These are phyloP conservation scores for Populus ilicifolia DNA, from an alignment of 345 rosid species.

Conservation along the genomic window DNA sequence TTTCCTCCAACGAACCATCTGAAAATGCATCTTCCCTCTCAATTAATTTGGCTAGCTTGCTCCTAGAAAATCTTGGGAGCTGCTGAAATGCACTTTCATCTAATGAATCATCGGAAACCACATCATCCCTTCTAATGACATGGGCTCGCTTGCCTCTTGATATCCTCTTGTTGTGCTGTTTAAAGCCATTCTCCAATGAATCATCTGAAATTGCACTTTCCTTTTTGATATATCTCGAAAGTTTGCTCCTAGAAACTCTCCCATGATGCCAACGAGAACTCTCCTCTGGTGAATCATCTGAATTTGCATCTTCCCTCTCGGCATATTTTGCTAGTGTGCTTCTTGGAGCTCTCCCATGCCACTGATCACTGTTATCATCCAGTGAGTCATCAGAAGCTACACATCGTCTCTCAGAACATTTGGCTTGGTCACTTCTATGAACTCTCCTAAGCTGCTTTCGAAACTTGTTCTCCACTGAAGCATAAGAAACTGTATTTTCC, in stretches of 20 bases:
- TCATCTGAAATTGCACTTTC: slow-evolving; percentile 32
- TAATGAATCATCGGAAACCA: slow-evolving; percentile 33
- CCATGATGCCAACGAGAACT: slow-evolving; percentile 11
- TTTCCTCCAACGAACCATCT: slow-evolving; percentile 26
- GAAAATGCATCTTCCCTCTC: slow-evolving; percentile 22
- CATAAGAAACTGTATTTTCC: slow-evolving; percentile 48
- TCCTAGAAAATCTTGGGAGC: slow-evolving; percentile 21
- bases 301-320: slow-evolving; percentile 19
- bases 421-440: slow-evolving; percentile 28
- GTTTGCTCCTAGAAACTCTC: slow-evolving; percentile 24
- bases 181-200: slow-evolving; percentile 26
- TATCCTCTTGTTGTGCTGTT: slow-evolving; percentile 14
- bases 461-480: slow-evolving; percentile 33
- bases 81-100: slow-evolving; percentile 21
- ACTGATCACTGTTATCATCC: slow-evolving; percentile 23
- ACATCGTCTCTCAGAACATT: slow-evolving; percentile 26
- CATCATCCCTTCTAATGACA: slow-evolving; percentile 19
- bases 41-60: slow-evolving; percentile 23
- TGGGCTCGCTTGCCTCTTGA: slow-evolving; percentile 17
- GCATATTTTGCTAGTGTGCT: slow-evolving; percentile 13
- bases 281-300: slow-evolving; percentile 33
- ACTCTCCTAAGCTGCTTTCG: slow-evolving; percentile 32
- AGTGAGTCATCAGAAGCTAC: slow-evolving; percentile 39
- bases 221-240: slow-evolving; percentile 14
- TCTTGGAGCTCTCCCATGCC: slow-evolving; percentile 16